Percentiles rank a stretch among this genome's conserved stretches.
Conservation (phyloP, 2,329 filamentous ascomycete genomes). For the Aspergillus sp. region DNA sequence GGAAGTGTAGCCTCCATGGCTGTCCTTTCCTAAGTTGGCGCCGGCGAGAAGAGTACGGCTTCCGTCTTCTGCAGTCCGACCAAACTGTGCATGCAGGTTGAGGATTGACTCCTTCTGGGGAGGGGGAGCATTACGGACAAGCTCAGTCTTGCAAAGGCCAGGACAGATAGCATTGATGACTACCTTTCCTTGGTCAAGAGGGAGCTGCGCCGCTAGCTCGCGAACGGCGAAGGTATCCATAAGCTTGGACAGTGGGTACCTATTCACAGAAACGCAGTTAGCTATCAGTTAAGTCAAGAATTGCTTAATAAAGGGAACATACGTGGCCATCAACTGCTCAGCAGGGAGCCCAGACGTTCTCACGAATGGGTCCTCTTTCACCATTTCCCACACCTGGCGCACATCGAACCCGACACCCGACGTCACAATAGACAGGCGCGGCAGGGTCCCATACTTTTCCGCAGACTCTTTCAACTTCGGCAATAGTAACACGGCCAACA, state of each 20-base stretch:
- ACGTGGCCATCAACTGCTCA: conserved; percentile 14
- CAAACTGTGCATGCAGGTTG: neutral
- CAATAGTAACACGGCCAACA: conserved; percentile 23
- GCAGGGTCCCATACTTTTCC: conserved; percentile 16
- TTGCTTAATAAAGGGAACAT: neutral
- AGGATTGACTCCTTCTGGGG: neutral
- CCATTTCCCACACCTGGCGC: conserved; percentile 15
- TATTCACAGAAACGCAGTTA: neutral
- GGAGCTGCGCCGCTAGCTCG: neutral
- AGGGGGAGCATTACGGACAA: neutral
- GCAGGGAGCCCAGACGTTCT: conserved; percentile 13
- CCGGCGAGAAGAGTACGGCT: conserved; percentile 6
- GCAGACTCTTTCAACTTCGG: conserved; percentile 25
- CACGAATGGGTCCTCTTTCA: conserved; percentile 22
- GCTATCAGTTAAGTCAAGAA: neutral
- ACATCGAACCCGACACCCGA: conserved; percentile 19
- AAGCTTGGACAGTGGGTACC: conserved; percentile 6
- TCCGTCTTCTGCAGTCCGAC: conserved; percentile 4
- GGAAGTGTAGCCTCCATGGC: neutral
- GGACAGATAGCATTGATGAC: conserved; percentile 6
- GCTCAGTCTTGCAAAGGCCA: conserved; percentile 4
- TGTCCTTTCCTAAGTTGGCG: neutral
- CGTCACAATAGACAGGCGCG: conserved; percentile 20
- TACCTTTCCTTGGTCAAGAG: conserved; percentile 2
- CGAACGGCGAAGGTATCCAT: conserved; percentile 3